Percentiles rank a stretch among this genome's conserved stretches.
phyloP scores from a whole-genome alignment of 2,329 filamentous ascomycete species.

The Colletotrichum sp. region DNA sequence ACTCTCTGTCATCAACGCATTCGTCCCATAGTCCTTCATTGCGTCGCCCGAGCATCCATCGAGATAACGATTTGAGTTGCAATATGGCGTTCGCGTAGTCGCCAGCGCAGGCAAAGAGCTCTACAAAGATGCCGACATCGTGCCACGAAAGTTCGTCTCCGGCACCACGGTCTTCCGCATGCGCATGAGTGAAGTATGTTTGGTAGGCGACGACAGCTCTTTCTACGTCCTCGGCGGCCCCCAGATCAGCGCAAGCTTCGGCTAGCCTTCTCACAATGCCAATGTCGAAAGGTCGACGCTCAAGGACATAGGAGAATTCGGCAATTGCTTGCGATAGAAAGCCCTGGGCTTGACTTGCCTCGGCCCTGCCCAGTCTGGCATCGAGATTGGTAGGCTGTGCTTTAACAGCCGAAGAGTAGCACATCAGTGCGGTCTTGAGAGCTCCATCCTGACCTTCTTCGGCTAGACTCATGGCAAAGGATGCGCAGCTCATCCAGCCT shows the following conservation, averaged over 20 bases:
- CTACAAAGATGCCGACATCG: constrained; percentile 84
- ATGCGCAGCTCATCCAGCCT: constrained; percentile 65
- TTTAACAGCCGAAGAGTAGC: constrained; percentile 64
- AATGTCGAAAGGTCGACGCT: constrained; percentile 57
- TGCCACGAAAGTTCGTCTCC: constrained; percentile 68
- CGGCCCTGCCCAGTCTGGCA: constrained; percentile 64
- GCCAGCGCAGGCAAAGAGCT: constrained; percentile 73
- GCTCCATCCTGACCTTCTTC: constrained; percentile 53
- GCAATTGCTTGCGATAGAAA: constrained; percentile 57
- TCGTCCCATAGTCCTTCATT: constrained; percentile 77
- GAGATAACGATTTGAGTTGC: constrained; percentile 73
- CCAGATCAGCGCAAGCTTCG: constrained; percentile 60
- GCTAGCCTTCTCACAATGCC: constrained; percentile 60
- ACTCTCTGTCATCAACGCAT: constrained; percentile 83
- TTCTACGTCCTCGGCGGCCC: constrained; percentile 45
- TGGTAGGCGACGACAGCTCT: constrained; percentile 55
- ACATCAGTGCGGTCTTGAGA: constrained; percentile 60
- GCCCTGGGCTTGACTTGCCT: constrained; percentile 61
- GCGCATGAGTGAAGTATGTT: constrained; percentile 49
- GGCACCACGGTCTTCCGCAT: constrained; percentile 27
- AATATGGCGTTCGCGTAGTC: constrained; percentile 70
- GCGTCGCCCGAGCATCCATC: constrained; percentile 82
- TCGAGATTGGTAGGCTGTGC: constrained; percentile 62
- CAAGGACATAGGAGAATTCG: constrained; percentile 62
- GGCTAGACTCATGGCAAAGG: constrained; percentile 58